Evolutionary conservation across 768 basidiomycete species (phyloP), one percentile per base, ranked within the genome.

Genomic region (Termitomyces sp.): DNA sequence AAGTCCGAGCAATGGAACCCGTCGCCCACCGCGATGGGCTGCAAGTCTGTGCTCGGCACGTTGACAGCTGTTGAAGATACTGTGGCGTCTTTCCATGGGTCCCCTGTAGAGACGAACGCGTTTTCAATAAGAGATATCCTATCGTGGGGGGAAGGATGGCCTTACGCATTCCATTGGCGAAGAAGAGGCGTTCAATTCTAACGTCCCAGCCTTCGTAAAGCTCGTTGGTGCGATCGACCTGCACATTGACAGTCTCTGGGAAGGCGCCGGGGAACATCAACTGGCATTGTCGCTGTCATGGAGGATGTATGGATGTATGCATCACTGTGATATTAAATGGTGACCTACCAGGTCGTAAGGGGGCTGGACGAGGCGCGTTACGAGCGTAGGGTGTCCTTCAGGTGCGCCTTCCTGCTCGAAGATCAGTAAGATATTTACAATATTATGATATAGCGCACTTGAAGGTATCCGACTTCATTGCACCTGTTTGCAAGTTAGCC

Each of bases 1-100:
- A 90, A 62, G 60, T 89, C 87, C 11, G 86, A 83, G 64, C 78
- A 79, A 60, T 89, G 88, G 78, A 85, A 89, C 0, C 84, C 87
- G 58, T 86, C 78, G 23, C 81, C 72, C 7, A 80, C 64, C 20
- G 70, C 77, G 50, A 89, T 84, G 0, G 84, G 82, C 60, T 85
- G 85, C 0, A 63, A 65, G 0, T 73, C 49, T 1, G 81, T 85
- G 62, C 78, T 85, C 29, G 63, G 35, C 49, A 78, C 70, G 54
- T 69, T 54, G 16, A 76, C 70, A 13, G 73, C 73, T 18, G 78
- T 76, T 0, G 86, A 80, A 3, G 87, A 88, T 4, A 88, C 73
- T 0, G 86, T 89, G 3, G 82, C 79, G 45, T 84, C 83, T 46
- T 80, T 77, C 87, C 86, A 89, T 11, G 88, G 86, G 61, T 89